Evolutionary conservation across 805 yeast genomes (phyloP), one percentile per base, ranked within the genome.

Genomic region (Pichia manshurica): DNA sequence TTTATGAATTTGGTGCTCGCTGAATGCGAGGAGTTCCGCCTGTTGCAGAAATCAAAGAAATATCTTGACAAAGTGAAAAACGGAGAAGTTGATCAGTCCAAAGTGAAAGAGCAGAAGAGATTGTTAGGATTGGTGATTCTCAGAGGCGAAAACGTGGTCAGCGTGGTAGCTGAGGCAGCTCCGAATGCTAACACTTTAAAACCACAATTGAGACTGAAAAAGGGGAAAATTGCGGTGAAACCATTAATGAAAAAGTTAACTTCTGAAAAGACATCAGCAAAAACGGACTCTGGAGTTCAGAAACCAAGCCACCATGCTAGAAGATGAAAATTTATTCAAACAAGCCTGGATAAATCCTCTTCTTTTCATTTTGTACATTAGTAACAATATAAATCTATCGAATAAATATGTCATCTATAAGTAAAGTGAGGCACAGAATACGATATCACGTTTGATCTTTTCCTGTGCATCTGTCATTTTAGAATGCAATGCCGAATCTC

Each of bases 381-480:
- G 10, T 25, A 25, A 25, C 7, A 25, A 8, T 25, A 25, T 25
- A 25, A 10, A 10, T 25, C 29, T 25, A 25, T 25, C 29, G 29
- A 8, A 25, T 25, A 10, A 25, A 25, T 7, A 7, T 10, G 15
- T 22, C 6, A 25, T 49, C 39, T 73, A 90, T 55, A 91, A 70
- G 62, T 93, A 93, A 51, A 93, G 75, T 48, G 96, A 86, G 4
- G 98, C 97, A 63, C 98, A 93, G 67, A 93, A 93, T 0, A 93
- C 98, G 56, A 93, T 93, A 64, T 93, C 99, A 58, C 99, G 80
- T 68, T 91, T 91, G 62, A 93, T 93, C 64, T 81, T 79, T 62
- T 93, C 98, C 67, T 91, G 98, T 0, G 97, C 96, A 47, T 79
- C 84, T 19, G 80, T 74, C 93, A 93, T 88, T 66, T 91, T 91